Base-by-base conservation (phyloP, 129 eudicot species). In the Tanacetum coccineum region DNA sequence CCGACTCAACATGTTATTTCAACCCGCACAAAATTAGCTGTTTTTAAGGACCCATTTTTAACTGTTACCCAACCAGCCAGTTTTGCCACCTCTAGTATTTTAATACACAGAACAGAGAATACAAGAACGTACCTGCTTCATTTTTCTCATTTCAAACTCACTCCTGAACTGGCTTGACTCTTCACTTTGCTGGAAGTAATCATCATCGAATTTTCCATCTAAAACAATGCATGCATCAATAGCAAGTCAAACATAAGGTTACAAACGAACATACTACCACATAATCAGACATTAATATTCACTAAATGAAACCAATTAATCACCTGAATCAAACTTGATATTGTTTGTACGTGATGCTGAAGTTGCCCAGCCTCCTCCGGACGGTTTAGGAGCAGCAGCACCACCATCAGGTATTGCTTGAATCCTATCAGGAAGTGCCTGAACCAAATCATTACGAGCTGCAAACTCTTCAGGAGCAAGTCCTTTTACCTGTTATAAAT, bases 391-490 rank as follows among this genome's bases (percentile, higher is more conserved):
- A 32, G 90, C 78, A 72, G 96, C 79, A 65, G 96, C 82, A 75
- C 94, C 78, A 36, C 97, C 97, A 83, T 91, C 97, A 42, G 97
- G 97, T 72, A 91, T 91, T 70, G 94, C 85, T 60, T 91, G 85
- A 73, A 91, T 87, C 67, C 96, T 83, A 70, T 87, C 97, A 32
- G 95, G 97, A 59, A 91, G 85, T 20, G 96, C 94, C 52, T 81
- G 97, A 36, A 79, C 97, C 79, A 91, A 74, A 68, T 87, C 96
- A 64, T 85, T 87, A 44, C 97, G 93, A 62, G 91, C 90, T 63
- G 87, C 82, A 79, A 83, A 82, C 67, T 91, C 97, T 72, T 91
- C 96, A 1, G 83, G 70, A 45, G 97, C 85, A 70, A 91, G 90
- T 73, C 97, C 97, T 80, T 91, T 91, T 28, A 87, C 98, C 98